Conservation (phyloP, 1,139 yeast genomes). For the Arxiozyma bovina region DNA sequence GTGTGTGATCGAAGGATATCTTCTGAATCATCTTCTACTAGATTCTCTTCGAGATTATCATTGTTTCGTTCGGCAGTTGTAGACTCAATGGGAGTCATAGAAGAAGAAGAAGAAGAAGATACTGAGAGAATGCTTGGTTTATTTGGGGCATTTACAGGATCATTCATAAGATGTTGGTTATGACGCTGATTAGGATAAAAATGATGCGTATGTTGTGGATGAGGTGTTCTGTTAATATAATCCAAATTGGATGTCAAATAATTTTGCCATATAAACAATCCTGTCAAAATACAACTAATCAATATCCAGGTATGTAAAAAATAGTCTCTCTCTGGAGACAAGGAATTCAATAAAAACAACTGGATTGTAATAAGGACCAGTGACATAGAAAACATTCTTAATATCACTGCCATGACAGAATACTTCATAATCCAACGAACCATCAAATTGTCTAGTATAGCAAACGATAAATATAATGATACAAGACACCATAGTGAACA, state of each 20-base stretch:
- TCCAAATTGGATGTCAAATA: slow-evolving; percentile 82
- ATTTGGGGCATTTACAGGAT: slow-evolving; percentile 62
- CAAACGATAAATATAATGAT: slow-evolving; percentile 72
- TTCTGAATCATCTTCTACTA: background rate
- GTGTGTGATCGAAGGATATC: background rate
- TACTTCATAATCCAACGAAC: slow-evolving; percentile 90
- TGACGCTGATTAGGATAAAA: slow-evolving; percentile 14
- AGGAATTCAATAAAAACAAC: slow-evolving; percentile 54
- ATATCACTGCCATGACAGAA: slow-evolving; percentile 78
- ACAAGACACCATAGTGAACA: slow-evolving; percentile 81
- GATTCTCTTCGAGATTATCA: background rate
- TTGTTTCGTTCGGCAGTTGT: background rate
- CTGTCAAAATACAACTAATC: slow-evolving; percentile 74
- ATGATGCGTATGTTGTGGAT: background rate
- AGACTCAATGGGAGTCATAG: background rate
- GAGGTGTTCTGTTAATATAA: slow-evolving; percentile 35
- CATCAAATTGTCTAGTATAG: slow-evolving; percentile 82
- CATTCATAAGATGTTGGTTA: slow-evolving; percentile 37
- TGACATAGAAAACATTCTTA: slow-evolving; percentile 77
- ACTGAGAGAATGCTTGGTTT: slow-evolving; percentile 55
- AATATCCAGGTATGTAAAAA: slow-evolving; percentile 87
- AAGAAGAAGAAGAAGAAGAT: slow-evolving; percentile 41
- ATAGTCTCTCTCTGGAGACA: slow-evolving; percentile 48
- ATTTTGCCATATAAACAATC: slow-evolving; percentile 77
- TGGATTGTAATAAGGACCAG: slow-evolving; percentile 63